Evolutionary conservation across 176 grass and related monocot genomes (phyloP).

Genomic region (Calamus simplicifolius): DNA sequence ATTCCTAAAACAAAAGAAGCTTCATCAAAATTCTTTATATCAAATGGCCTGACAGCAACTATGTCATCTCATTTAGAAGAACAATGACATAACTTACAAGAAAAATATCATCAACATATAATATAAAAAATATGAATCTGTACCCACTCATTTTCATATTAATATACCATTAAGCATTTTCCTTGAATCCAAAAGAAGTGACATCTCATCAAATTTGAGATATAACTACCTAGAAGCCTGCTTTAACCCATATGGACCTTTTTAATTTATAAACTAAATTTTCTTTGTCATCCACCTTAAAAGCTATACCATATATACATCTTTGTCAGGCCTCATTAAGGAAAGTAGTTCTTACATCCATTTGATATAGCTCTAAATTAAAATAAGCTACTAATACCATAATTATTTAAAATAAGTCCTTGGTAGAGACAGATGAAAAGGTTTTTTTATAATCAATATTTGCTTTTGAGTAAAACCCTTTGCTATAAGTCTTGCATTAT

Average conservation of each 20-base stretch:
- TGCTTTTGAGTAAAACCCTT: constrained; percentile 16
- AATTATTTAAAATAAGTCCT: constrained; percentile 10
- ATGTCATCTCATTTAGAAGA: constrained; percentile 12
- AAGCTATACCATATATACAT: constrained; percentile 24
- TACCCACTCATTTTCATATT: constrained; percentile 12
- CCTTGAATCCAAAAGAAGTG: neutral
- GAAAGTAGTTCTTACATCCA: constrained; percentile 22
- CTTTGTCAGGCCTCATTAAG: constrained; percentile 8
- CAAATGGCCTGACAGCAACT: constrained; percentile 13
- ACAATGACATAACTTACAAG: neutral
- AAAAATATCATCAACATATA: constrained; percentile 20
- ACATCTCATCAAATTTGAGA: constrained; percentile 21
- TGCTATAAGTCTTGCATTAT: constrained; percentile 3
- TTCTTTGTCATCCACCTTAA: neutral
- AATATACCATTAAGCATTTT: constrained; percentile 17
- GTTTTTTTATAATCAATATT: constrained; percentile 15
- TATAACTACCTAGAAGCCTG: constrained; percentile 12
- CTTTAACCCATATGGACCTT: constrained; percentile 22
- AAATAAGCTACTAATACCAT: constrained; percentile 9
- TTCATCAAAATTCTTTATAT: constrained; percentile 21
- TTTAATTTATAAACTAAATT: constrained; percentile 15
- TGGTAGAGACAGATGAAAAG: constrained; percentile 4
- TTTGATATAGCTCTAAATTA: constrained; percentile 17
- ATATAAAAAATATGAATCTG: constrained; percentile 5
- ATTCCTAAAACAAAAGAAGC: constrained; percentile 11